A percentile compares a stretch with the other conserved stretches of the same genome.
Evolutionary conservation across 495 filamentous ascomycete species (phyloP).

Genomic region (Daldinia concentrica): DNA sequence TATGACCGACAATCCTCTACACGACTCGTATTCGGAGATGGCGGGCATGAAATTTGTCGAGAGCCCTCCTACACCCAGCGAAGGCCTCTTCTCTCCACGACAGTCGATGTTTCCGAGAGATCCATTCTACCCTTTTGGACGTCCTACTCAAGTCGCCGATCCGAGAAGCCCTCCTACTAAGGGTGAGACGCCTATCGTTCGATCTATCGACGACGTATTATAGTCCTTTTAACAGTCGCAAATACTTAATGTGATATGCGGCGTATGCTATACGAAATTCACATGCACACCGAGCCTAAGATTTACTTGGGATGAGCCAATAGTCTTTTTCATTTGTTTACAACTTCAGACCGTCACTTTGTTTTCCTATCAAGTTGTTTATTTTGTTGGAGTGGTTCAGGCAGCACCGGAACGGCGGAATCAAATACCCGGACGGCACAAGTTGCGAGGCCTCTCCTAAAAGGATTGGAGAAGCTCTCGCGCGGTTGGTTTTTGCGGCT

Average conservation of each 20-base stretch:
- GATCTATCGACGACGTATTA: constrained; percentile 69
- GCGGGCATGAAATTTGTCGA: constrained; percentile 59
- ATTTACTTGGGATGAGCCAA: constrained; percentile 14
- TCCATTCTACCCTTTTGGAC: constrained; percentile 57
- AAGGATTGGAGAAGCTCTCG: constrained; percentile 23
- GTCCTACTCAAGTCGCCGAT: constrained; percentile 60
- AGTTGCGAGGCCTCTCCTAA: constrained; percentile 25
- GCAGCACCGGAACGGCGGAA: constrained; percentile 37
- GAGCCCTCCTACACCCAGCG: constrained; percentile 55
- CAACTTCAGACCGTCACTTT: constrained; percentile 28
- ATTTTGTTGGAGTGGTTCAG: constrained; percentile 28
- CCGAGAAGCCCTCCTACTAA: constrained; percentile 71
- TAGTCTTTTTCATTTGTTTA: constrained; percentile 27
- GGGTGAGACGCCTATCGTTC: constrained; percentile 71
- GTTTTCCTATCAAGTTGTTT: constrained; percentile 25
- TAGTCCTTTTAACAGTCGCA: constrained; percentile 30
- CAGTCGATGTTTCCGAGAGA: constrained; percentile 61
- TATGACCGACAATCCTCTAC: constrained; percentile 64
- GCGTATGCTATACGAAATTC: constrained; percentile 26
- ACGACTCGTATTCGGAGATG: constrained; percentile 49
- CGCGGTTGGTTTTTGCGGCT: constrained; percentile 29
- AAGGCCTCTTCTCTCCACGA: constrained; percentile 60
- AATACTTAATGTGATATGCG: constrained; percentile 23
- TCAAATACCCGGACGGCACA: constrained; percentile 45
- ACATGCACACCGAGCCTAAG: constrained; percentile 5